Evolutionary conservation across 2,329 filamentous ascomycete genomes (phyloP).

Genomic region (Colletotrichum cordylinicola): DNA sequence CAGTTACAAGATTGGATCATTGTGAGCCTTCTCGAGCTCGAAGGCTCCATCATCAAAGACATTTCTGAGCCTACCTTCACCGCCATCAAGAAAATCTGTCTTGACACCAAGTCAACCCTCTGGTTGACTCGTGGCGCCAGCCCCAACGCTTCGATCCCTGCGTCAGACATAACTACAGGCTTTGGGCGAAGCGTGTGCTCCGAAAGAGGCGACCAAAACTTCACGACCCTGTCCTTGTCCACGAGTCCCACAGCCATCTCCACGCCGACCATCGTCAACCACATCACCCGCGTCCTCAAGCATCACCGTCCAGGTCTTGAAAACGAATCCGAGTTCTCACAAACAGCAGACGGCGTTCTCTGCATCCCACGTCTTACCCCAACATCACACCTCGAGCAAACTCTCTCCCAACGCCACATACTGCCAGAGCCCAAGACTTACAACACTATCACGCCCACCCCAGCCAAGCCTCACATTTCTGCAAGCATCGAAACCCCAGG

Average conservation of each 20-base stretch:
- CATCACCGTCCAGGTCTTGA: neutral
- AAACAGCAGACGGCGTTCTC: neutral
- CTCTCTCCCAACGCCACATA: neutral
- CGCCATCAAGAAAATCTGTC: neutral
- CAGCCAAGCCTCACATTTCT: neutral
- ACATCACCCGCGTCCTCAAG: neutral
- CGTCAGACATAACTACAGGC: neutral
- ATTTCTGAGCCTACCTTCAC: neutral
- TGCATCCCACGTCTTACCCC: conserved; percentile 14
- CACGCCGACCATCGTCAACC: neutral
- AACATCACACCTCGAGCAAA: neutral
- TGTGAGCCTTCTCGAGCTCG: neutral
- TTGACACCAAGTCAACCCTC: neutral
- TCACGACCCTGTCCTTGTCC: neutral
- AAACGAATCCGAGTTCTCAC: neutral
- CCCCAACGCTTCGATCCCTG: neutral
- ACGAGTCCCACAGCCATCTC: neutral
- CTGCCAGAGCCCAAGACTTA: neutral
- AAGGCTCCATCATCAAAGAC: neutral
- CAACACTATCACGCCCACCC: neutral
- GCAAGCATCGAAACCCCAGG: neutral
- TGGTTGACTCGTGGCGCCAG: neutral
- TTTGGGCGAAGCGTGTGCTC: neutral
- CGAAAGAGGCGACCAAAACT: neutral
- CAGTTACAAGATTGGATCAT: neutral